Conservation (phyloP, 1,139 yeast species). For the Zhuliangozyma parablackwelliae region DNA sequence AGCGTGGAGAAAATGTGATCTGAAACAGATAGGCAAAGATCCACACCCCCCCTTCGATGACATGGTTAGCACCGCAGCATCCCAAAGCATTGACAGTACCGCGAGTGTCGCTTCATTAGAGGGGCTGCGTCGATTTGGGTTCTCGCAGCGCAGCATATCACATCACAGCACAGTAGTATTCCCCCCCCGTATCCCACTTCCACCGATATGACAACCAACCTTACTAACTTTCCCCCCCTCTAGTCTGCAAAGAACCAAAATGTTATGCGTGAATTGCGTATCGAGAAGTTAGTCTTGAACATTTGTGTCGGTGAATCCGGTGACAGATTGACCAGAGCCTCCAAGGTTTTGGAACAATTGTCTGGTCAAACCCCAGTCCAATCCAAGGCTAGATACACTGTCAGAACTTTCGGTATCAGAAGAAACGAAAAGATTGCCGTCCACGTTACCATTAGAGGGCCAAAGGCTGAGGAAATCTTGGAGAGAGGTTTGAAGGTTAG, state of each 20-base stretch:
- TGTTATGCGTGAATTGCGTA: constrained; percentile 97
- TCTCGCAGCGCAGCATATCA: no score
- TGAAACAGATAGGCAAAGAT: no score
- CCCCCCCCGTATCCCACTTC: no score
- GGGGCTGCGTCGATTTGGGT: no score
- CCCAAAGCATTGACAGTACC: no score
- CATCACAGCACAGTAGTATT: no score
- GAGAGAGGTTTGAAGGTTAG: constrained; percentile 99
- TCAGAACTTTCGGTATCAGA: constrained; percentile 99
- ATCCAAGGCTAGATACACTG: constrained; percentile 99
- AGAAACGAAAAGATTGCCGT: constrained; percentile 99
- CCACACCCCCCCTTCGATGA: no score
- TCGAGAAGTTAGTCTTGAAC: constrained; percentile 99
- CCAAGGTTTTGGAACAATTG: constrained; percentile 99
- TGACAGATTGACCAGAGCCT: constrained; percentile 99
- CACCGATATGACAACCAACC: neutral
- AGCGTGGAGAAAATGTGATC: no score
- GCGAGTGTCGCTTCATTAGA: no score
- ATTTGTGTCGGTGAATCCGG: constrained; percentile 99
- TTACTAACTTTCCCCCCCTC: constrained; percentile 12
- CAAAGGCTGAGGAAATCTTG: constrained; percentile 99
- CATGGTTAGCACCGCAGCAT: no score
- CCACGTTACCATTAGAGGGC: constrained; percentile 99
- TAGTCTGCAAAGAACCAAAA: constrained; percentile 39
- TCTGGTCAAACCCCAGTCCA: constrained; percentile 99